Conservation (phyloP, 257 asterid species). For the Nicotiana noctiflora region DNA sequence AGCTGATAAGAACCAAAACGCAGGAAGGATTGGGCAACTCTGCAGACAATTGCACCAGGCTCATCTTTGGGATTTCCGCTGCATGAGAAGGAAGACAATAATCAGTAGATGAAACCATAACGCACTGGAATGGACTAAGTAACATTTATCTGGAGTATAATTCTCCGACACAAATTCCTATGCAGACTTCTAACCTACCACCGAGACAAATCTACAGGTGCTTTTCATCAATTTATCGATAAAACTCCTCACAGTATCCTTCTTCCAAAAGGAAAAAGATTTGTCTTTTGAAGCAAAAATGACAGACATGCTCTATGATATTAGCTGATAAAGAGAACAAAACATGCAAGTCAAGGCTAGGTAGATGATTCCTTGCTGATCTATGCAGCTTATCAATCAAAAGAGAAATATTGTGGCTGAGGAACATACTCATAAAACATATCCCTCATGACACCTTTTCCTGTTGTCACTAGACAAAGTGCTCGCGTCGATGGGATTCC, state of each 20-base stretch:
- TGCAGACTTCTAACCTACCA: neutral
- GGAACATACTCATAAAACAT: conserved; percentile 92
- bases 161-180: neutral
- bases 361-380: neutral
- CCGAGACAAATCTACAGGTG: neutral
- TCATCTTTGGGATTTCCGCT: conserved; percentile 97
- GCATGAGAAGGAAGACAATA: conserved; percentile 23
- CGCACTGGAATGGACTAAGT: neutral
- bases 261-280: neutral
- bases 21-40: conserved; percentile 86
- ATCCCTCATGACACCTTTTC: conserved; percentile 74
- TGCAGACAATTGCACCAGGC: conserved; percentile 92
- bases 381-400: neutral
- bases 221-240: neutral
- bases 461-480: conserved; percentile 81
- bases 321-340: neutral
- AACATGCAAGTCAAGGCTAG: neutral
- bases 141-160: neutral
- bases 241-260: neutral
- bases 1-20: conserved; percentile 96
- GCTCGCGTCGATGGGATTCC: conserved; percentile 99
- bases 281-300: neutral
- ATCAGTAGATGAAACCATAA: neutral
- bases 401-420: neutral
- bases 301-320: neutral